Evolutionary conservation across 257 asterid species (phyloP).

Genomic region (Coffea eugenioides): DNA sequence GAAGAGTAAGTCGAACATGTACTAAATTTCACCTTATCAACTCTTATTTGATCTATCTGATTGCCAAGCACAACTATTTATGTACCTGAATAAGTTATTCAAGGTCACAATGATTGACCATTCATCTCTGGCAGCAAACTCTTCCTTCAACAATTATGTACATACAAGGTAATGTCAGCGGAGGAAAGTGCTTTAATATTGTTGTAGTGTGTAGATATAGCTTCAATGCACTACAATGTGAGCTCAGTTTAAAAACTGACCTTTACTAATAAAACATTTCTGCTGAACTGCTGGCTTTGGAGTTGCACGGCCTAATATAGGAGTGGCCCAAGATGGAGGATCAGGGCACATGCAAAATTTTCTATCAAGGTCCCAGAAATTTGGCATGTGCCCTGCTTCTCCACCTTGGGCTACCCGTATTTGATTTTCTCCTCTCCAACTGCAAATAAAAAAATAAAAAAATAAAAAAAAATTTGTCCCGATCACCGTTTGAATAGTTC

Average conservation of each 20-base stretch:
- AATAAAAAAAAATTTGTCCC: not conserved
- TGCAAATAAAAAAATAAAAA: not conserved
- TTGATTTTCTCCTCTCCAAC: not conserved
- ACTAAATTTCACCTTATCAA: not conserved
- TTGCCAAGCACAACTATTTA: not conserved
- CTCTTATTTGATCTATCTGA: not conserved
- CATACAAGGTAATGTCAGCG: conserved; percentile 1
- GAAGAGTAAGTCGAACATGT: not conserved
- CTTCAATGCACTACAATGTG: not conserved
- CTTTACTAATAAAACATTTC: not conserved
- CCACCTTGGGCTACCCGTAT: conserved; percentile 27
- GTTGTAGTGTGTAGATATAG: not conserved
- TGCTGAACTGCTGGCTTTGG: not conserved
- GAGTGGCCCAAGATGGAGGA: conserved; percentile 24
- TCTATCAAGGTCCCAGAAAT: not conserved
- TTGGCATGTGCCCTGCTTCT: conserved; percentile 42
- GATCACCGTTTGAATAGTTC: not conserved
- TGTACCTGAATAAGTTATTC: not conserved
- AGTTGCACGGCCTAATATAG: conserved; percentile 7
- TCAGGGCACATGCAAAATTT: conserved; percentile 28
- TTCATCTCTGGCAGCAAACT: not conserved
- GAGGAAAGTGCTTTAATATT: not conserved
- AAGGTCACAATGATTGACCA: not conserved
- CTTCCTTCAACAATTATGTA: not conserved
- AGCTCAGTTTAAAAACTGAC: not conserved